A percentile compares a stretch with the other conserved stretches of the same genome.
Conservation (phyloP, 2,329 filamentous ascomycete species). For the Ceratocystis papillata region DNA sequence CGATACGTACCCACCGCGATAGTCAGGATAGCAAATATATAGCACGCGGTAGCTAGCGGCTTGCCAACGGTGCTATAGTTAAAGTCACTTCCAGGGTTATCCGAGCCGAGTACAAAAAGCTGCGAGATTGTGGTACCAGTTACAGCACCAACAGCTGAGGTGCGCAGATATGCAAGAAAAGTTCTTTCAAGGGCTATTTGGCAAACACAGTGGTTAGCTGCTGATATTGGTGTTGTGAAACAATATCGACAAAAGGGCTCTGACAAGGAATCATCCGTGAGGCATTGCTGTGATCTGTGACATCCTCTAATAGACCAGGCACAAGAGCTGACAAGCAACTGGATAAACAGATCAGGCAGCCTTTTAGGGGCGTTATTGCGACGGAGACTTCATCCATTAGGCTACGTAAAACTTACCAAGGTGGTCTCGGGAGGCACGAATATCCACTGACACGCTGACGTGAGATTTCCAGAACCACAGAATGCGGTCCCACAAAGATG, state of each 20-base stretch:
- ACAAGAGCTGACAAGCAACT: not conserved
- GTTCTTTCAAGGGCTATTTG: slow-evolving; percentile 58
- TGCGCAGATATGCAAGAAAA: slow-evolving; percentile 62
- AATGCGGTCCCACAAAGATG: not conserved
- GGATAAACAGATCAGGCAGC: not conserved
- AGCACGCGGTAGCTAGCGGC: slow-evolving; percentile 42
- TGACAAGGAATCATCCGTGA: not conserved
- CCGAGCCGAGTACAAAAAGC: slow-evolving; percentile 46
- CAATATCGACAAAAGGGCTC: slow-evolving; percentile 3
- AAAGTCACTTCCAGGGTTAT: slow-evolving; percentile 32
- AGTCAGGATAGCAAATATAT: slow-evolving; percentile 33
- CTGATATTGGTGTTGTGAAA: not conserved
- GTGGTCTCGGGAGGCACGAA: slow-evolving; percentile 20
- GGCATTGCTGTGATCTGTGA: not conserved
- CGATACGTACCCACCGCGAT: slow-evolving; percentile 30
- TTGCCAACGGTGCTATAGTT: slow-evolving; percentile 52
- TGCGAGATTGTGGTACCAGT: slow-evolving; percentile 55
- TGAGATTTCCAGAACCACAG: slow-evolving; percentile 19
- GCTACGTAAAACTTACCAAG: slow-evolving; percentile 17
- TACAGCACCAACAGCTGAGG: slow-evolving; percentile 57
- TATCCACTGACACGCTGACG: slow-evolving; percentile 22
- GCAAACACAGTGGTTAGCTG: slow-evolving; percentile 1
- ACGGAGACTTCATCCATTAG: not conserved
- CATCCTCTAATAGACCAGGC: not conserved
- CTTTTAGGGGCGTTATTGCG: no score